Evolutionary conservation across 352 stramenopile species (phyloP), one percentile per base, ranked within the genome.

Genomic region (Elongisporangium senticosum): DNA sequence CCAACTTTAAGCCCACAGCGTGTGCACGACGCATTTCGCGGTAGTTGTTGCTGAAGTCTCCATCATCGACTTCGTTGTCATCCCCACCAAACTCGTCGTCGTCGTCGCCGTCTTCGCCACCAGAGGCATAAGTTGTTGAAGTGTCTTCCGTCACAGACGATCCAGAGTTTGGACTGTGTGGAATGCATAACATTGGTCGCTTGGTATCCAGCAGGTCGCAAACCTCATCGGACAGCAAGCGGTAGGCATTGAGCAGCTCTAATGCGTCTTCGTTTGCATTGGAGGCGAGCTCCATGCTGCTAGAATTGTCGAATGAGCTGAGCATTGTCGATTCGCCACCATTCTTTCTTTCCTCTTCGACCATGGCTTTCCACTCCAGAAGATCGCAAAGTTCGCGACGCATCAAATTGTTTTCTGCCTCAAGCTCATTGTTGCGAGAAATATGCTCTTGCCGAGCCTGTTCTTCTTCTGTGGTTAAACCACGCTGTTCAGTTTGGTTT

Each of bases 91-190:
- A 49, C 67, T 53, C 49, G 5, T 53, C 33, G 33, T 43, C 33
- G 11, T 43, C 33, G 40, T 68, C 69, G 2, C 64, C 64, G 20
- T 75, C 69, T 64, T 75, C 69, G 24, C 65, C 71, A 23, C 70
- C 69, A 22, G 79, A 90, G 6, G 74, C 67, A 24, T 85, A 88
- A 3, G 76, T 86, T 8, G 85, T 68, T 1, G 83, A 90, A 37
- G 75, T 77, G 26, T 90, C 83, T 26, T 85, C 84, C 3, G 78
- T 71, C 21, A 88, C 77, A 1, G 79, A 89, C 14, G 83, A 92
- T 11, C 74, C 69, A 13, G 83, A 92, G 3, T 70, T 71, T 4
- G 78, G 75, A 28, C 78, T 90, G 8, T 59, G 64, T 15, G 74
- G 64, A 48, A 67, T 74, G 39, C 61, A 85, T 14, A 77, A 28